phyloP scores from a whole-genome alignment of 1,284 basidiomycete species.

The Boletus albobrunnescens region DNA sequence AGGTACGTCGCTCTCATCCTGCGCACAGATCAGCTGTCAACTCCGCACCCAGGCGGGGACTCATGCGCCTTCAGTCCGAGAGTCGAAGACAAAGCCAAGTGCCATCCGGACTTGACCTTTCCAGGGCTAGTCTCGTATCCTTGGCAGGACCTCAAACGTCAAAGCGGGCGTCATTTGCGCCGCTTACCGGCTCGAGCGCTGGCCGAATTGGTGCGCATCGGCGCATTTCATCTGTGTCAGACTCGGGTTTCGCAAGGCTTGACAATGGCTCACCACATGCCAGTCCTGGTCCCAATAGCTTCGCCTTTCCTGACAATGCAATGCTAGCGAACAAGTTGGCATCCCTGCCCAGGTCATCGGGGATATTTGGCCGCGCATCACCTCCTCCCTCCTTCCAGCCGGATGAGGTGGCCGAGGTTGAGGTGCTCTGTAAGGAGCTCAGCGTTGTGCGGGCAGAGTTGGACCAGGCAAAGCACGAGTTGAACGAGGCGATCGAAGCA shows the following conservation, averaged over 20 bases:
- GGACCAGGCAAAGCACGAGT: constrained; percentile 59
- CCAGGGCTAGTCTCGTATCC: constrained; percentile 42
- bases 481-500: constrained; percentile 77
- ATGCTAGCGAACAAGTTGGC: constrained; percentile 22
- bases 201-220: constrained; percentile 52
- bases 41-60: constrained; percentile 55
- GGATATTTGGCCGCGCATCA: constrained; percentile 48
- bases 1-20: constrained; percentile 44
- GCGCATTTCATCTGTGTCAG: constrained; percentile 67
- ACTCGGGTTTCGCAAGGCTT: constrained; percentile 38
- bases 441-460: constrained; percentile 54
- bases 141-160: constrained; percentile 45
- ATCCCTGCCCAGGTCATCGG: constrained; percentile 38
- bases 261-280: constrained; percentile 30
- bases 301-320: constrained; percentile 21
- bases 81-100: constrained; percentile 60
- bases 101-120: constrained; percentile 51
- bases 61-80: constrained; percentile 89
- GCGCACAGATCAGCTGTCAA: constrained; percentile 1
- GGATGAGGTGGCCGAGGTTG: constrained; percentile 43
- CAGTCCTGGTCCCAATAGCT: constrained; percentile 34
- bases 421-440: constrained; percentile 62
- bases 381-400: constrained; percentile 36
- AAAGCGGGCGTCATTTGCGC: constrained; percentile 69
- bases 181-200: constrained; percentile 53